Percentiles rank a stretch among this genome's conserved stretches.
phyloP scores from a whole-genome alignment of 306 rosid species.

The Herpetospermum pedunculosum region DNA sequence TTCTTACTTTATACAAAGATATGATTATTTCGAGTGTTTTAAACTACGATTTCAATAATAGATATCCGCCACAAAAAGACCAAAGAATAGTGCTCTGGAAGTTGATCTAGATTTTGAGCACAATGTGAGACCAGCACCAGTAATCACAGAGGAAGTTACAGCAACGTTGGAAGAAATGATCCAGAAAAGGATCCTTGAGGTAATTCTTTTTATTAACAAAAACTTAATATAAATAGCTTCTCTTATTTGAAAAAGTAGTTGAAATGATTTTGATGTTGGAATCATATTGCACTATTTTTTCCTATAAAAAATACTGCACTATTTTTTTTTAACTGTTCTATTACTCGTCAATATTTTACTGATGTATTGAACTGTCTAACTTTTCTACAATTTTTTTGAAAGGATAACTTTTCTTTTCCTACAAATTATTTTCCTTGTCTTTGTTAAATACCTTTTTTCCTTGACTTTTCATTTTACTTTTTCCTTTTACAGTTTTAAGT shows the following conservation, averaged over 20 bases:
- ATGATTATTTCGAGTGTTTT: neutral
- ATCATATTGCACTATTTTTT: too few species aligned
- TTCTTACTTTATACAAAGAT: neutral
- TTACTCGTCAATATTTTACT: too few species aligned
- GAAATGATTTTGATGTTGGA: neutral
- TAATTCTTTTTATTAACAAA: neutral
- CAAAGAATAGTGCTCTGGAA: slow-evolving; percentile 73
- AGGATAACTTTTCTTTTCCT: too few species aligned
- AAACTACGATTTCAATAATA: slow-evolving; percentile 17
- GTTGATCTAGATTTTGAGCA: slow-evolving; percentile 88
- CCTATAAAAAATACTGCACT: too few species aligned
- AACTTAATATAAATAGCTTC: neutral
- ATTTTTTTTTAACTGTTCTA: too few species aligned
- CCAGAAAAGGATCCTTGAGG: slow-evolving; percentile 65
- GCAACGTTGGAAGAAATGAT: slow-evolving; percentile 71
- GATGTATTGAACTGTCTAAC: too few species aligned
- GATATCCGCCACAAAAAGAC: slow-evolving; percentile 86
- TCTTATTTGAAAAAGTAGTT: neutral
- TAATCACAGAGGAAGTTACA: slow-evolving; percentile 82
- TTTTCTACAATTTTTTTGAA: too few species aligned
- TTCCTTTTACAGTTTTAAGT: too few species aligned
- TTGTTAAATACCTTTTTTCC: too few species aligned
- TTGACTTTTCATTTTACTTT: too few species aligned
- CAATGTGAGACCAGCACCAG: slow-evolving; percentile 79
- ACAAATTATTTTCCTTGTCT: too few species aligned